Percentiles rank a stretch among this genome's conserved stretches.
Evolutionary conservation across 306 rosid genomes (phyloP).

Genomic region (Citrullus colocynthis): DNA sequence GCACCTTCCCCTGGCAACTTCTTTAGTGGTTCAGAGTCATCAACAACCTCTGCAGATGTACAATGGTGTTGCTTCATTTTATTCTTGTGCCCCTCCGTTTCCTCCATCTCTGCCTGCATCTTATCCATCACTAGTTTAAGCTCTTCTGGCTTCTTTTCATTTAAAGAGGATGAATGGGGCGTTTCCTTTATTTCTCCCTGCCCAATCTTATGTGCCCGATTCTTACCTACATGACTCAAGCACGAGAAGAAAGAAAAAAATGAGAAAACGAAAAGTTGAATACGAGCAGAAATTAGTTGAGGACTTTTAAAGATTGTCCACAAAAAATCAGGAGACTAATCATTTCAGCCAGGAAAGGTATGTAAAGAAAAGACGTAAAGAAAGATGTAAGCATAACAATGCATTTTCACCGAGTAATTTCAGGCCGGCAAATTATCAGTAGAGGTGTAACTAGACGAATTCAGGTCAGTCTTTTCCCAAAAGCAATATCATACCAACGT

Average conservation of each 20-base stretch:
- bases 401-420: not conserved
- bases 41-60: slow-evolving; percentile 23
- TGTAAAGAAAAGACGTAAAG: not conserved
- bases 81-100: slow-evolving; percentile 19
- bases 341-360: not conserved
- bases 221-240: slow-evolving; percentile 35
- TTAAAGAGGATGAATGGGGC: slow-evolving; percentile 16
- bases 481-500: not conserved
- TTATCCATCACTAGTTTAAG: slow-evolving; percentile 28
- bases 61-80: slow-evolving; percentile 22
- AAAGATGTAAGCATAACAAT: not conserved
- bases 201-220: slow-evolving; percentile 22
- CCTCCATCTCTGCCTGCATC: slow-evolving; percentile 30
- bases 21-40: slow-evolving; percentile 24
- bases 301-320: not conserved
- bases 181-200: slow-evolving; percentile 26
- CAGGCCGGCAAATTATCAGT: not conserved
- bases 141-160: slow-evolving; percentile 22
- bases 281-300: not conserved
- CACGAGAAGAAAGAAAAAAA: not conserved
- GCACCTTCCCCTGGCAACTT: slow-evolving; percentile 23
- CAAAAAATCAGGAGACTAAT: not conserved
- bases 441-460: not conserved
- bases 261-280: not conserved
- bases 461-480: not conserved